A percentile compares a stretch with the other conserved stretches of the same genome.
phyloP scores from a whole-genome alignment of 2,329 filamentous ascomycete genomes.

The Microsporum canis region DNA sequence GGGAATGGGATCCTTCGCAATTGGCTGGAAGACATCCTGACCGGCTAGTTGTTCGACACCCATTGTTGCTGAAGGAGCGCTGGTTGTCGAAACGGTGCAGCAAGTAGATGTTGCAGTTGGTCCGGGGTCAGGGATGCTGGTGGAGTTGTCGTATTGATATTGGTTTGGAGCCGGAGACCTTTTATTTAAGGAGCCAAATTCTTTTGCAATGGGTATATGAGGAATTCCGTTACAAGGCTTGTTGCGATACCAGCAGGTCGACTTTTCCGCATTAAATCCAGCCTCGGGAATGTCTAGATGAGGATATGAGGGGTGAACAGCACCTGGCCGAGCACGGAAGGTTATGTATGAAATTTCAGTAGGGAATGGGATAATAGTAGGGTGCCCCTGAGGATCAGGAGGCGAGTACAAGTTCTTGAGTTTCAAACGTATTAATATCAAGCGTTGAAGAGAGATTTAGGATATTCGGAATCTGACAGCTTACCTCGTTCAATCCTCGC shows the following conservation, averaged over 20 bases:
- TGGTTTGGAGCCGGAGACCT: background rate
- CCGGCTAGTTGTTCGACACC: constrained; percentile 5
- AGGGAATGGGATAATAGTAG: constrained; percentile 20
- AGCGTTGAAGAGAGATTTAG: background rate
- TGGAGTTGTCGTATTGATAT: background rate
- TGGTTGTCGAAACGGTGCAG: background rate
- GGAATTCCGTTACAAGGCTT: constrained; percentile 6
- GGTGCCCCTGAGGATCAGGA: constrained; percentile 7
- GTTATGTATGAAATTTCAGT: constrained; percentile 8
- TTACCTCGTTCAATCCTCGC: background rate
- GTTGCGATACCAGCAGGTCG: constrained; percentile 3
- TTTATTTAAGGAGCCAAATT: background rate
- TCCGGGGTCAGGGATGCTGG: background rate
- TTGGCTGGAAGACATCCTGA: constrained; percentile 35
- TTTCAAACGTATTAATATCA: background rate
- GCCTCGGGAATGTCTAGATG: constrained; percentile 6
- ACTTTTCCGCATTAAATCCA: background rate
- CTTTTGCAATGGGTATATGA: constrained; percentile 2
- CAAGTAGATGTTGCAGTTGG: background rate
- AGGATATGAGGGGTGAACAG: constrained; percentile 5
- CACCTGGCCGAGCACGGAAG: constrained; percentile 1
- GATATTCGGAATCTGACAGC: background rate
- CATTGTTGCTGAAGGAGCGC: background rate
- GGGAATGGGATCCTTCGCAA: constrained; percentile 30
- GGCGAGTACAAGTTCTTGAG: constrained; percentile 1